These are phyloP conservation scores for Pseudoturritis turrita DNA, from an alignment of 345 rosid species.

Conservation along the genomic window DNA sequence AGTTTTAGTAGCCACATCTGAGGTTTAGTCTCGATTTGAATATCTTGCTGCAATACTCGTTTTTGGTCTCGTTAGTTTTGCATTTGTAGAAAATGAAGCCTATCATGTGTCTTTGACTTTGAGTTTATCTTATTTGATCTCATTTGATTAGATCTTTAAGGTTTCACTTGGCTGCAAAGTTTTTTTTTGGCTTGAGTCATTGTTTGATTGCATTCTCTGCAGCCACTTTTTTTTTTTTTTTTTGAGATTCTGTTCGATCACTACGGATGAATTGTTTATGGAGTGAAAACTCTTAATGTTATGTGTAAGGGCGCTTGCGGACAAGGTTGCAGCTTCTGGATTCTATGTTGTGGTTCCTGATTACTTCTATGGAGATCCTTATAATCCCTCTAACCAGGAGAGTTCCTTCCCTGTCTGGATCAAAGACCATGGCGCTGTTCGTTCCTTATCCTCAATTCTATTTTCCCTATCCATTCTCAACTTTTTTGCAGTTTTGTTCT, in stretches of 20 bases:
- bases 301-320: slow-evolving; percentile 57
- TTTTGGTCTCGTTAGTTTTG: not conserved
- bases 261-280: not conserved
- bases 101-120: not conserved
- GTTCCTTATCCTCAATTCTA: slow-evolving; percentile 21
- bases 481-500: not conserved
- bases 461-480: not conserved
- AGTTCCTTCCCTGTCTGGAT: slow-evolving; percentile 47
- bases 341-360: slow-evolving; percentile 73
- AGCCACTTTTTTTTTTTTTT: not conserved
- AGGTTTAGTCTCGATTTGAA: not conserved
- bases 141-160: not conserved
- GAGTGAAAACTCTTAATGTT: not conserved
- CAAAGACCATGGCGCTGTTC: slow-evolving; percentile 55
- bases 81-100: not conserved
- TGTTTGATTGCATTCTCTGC: not conserved
- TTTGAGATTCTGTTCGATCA: not conserved
- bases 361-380: slow-evolving; percentile 56
- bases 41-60: not conserved
- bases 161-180: not conserved
- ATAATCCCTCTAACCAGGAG: slow-evolving; percentile 28
- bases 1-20: not conserved
- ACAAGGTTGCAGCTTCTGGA: slow-evolving; percentile 74
- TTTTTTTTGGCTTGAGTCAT: not conserved
- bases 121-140: not conserved